Base-by-base conservation (phyloP, 306 rosid genomes). In the Geum urbanum region DNA sequence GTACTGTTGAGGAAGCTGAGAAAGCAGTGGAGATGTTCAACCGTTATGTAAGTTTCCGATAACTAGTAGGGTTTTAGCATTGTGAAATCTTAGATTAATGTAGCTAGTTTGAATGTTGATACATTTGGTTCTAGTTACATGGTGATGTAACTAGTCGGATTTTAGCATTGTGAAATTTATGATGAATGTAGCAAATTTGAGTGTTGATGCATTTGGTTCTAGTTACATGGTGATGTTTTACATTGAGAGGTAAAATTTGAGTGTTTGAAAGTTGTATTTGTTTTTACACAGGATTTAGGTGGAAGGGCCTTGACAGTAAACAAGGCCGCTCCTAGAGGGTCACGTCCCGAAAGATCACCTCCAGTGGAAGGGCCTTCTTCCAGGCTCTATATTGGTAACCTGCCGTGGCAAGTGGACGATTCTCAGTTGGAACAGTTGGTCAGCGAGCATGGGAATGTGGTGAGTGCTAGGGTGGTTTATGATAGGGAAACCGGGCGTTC, bases 401-500 rank as follows among this genome's bases (percentile, higher is more conserved):
- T 78, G 67, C 76, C 75, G 14, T 75, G 92, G 96, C 83, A 76
- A 70, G 86, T 91, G 71, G 97, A 91, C 56, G 82, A 80, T 73
- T 70, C 51, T 67, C 91, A 85, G 13, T 76, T 91, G 75, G 92
- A 85, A 82, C 84, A 88, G 77, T 70, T 88, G 70, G 88, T 88
- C 84, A 86, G 96, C 12, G 86, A 91, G 76, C 89, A 88, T 55
- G 97, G 97, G 20, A 78, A 85, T 76, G 97, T 91, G 63, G 83
- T 78, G 46, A 76, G 64, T 64, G 97, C 92, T 14, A 79, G 88
- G 74, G 78, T 91, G 15, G 82, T 91, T 66, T 82, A 53, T 32
- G 97, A 91, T 78, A 77, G 92, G 67, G 97, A 91, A 39, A 78
- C 83, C 1, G 89, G 96, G 24, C 89, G 97, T 61, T 91, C 97